Evolutionary conservation across 2,329 filamentous ascomycete genomes (phyloP), one percentile per base, ranked within the genome.

Genomic region (Trichophyton rubrum): DNA sequence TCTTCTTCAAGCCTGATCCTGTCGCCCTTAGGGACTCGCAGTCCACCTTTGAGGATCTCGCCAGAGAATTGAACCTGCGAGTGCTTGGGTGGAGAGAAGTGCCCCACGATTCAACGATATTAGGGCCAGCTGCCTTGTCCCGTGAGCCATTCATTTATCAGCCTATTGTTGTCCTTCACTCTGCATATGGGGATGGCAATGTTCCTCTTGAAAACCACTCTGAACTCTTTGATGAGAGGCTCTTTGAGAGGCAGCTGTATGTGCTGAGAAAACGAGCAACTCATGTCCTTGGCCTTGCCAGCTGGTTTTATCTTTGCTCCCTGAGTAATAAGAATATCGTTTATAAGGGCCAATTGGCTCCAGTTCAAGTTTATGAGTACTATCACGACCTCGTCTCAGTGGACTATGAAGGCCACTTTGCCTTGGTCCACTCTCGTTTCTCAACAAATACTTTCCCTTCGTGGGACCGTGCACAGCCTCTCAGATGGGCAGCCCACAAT

Each of bases 231-330:
- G 88, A 96, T 74, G 87, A 90, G 71, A 83, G 85, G 67, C 82
- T 84, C 64, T 97, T 97, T 74, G 93, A 97, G 79, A 85, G 87
- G 70, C 92, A 96, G 78, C 82, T 99, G 60, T 99, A 92, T 75
- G 82, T 97, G 64, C 83, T 99, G 67, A 87, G 92, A 72, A 99
- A 99, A 82, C 88, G 90, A 69, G 88, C 91, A 59, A 96, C 91
- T 56, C 90, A 96, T 79, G 88, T 90, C 69, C 93, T 96, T 72
- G 91, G 92, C 62, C 82, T 96, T 61, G 90, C 95, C 76, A 96
- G 96, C 76, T 97, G 92, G 92, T 97, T 97, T 81, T 97, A 97
- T 75, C 81, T 97, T 62, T 97, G 92, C 82, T 96, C 90, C 57
- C 79, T 97, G 67, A 93, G 86, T 75, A 96, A 96, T 85, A 91